Evolutionary conservation across 225 moss, liverwort and hornwort genomes (phyloP), one percentile per base, ranked within the genome.

Genomic region (Pseudoscleropodium purum): DNA sequence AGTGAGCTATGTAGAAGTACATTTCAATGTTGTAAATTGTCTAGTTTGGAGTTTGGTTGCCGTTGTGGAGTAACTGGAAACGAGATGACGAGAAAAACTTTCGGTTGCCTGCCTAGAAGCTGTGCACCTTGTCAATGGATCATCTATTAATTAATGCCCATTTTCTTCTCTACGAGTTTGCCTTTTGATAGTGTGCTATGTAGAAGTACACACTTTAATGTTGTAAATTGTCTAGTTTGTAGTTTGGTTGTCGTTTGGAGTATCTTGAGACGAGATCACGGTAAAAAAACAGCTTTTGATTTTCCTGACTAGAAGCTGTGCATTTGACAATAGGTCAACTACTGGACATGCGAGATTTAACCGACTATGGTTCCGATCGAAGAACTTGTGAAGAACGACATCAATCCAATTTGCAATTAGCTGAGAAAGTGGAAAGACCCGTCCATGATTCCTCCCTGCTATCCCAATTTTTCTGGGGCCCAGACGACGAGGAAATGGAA

Each of bases 401-500:
- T 63, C 49, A 84, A 79, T 54, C 87, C 3, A 56, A 34, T 79
- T 64, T 87, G 92, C 94, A 94, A 81, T 65, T 88, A 59, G 81
- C 51, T 79, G 91, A 93, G 85, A 90, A 93, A 84, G 88, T 88
- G 75, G 90, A 92, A 78, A 92, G 89, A 76, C 90, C 91, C 56
- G 84, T 88, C 24, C 90, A 92, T 30, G 94, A 96, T 36, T 89
- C 92, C 13, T 92, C 94, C 25, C 90, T 91, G 49, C 87, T 94
- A 15, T 89, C 92, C 36, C 93, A 91, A 83, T 93, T 87, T 60
- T 95, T 97, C 79, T 93, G 94, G 94, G 91, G 91, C 25, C 89
- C 89, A 57, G 96, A 97, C 77, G 95, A 95, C 80, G 96, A 96
- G 88, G 97, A 97, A 83, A 94, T 96, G 90, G 97, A 97, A 51